Evolutionary conservation across 371 early-diverging fungal species (phyloP), one percentile per base, ranked within the genome.

Genomic region (Mortierella sp.): DNA sequence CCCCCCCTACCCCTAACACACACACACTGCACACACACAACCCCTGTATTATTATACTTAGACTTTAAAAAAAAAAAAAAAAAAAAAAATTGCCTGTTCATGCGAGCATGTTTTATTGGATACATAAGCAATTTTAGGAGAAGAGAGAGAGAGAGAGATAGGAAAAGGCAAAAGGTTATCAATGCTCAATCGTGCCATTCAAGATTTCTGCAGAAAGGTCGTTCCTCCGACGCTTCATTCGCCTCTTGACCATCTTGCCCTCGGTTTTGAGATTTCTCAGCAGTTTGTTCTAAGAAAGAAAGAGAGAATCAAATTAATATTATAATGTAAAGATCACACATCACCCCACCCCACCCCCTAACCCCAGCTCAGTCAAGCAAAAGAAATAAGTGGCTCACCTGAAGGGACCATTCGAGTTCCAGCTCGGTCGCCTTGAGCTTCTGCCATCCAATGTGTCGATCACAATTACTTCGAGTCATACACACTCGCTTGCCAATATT

Each of bases 381-480:
- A 57, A n/a, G 30, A 57, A 51, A 26, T 50, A 43, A 60, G n/a
- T 14, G 7, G 15, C 51, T 19, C 62, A 77, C 79, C 69, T 77
- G 79, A n/a, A 68, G 66, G 1, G 51, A 63, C 21, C 84, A 75
- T 59, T 89, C 89, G 64, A 86, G 86, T 44, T 86, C 89, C 37
- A 89, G 68, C 60, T 89, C 89, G 43, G 82, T 66, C 6, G 69
- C 62, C 28, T 87, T 86, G 19, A 85, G 70, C 45, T 84, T 84
- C 50, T 87, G 85, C 87, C 89, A 87, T 15, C 83, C 82, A 1
- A 21, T 43, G 63, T 89, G 89, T 16, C 81, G 82, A 26, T 67
- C 80, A 23, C 89, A 89, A 52, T 81, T 75, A 11, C 71, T 70
- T 11, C 71, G 66, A 18, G 69, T 53, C 52, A 72, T 68, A 48